A percentile compares a stretch with the other conserved stretches of the same genome.
Conservation (phyloP, 2,329 filamentous ascomycete species). For the Clonostachys solani region DNA sequence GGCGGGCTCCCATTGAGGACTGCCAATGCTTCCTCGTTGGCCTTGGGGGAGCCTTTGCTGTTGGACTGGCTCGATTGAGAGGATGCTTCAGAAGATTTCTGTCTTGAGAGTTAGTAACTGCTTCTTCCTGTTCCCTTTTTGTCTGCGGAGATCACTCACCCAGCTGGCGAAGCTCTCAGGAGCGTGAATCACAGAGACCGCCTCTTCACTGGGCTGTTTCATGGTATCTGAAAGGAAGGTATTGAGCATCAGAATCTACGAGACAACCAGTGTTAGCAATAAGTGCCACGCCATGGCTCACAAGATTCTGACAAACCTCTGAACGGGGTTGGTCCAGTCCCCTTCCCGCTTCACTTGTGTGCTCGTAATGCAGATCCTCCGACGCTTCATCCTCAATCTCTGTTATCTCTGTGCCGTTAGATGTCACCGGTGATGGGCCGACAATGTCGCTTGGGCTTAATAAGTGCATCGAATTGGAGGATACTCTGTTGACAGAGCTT, state of each 20-base stretch:
- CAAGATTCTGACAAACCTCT: slow-evolving; percentile 16
- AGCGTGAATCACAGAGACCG: slow-evolving; percentile 87
- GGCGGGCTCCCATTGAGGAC: slow-evolving; percentile 11
- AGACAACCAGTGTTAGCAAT: slow-evolving; percentile 20
- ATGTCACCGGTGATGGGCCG: slow-evolving; percentile 80
- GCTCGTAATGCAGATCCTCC: slow-evolving; percentile 47
- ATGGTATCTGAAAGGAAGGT: slow-evolving; percentile 55
- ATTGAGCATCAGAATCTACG: slow-evolving; percentile 41
- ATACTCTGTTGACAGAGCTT: slow-evolving; percentile 39
- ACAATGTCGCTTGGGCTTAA: slow-evolving; percentile 66
- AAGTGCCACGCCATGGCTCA: not conserved
- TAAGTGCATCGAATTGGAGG: slow-evolving; percentile 49
- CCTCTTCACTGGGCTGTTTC: slow-evolving; percentile 64
- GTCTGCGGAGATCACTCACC: slow-evolving; percentile 35
- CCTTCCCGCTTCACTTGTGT: slow-evolving; percentile 8
- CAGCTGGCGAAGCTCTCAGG: slow-evolving; percentile 79
- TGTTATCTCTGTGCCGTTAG: slow-evolving; percentile 76
- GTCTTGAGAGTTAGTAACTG: slow-evolving; percentile 10
- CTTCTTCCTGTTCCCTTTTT: not conserved
- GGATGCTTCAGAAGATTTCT: slow-evolving; percentile 37
- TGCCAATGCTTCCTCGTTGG: slow-evolving; percentile 25
- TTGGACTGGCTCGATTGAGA: slow-evolving; percentile 25
- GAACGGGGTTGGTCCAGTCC: slow-evolving; percentile 13
- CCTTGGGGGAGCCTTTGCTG: slow-evolving; percentile 28
- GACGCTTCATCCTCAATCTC: slow-evolving; percentile 77